These are phyloP conservation scores for Phallus indusiatus DNA, from an alignment of 768 basidiomycete species.

Conservation along the genomic window DNA sequence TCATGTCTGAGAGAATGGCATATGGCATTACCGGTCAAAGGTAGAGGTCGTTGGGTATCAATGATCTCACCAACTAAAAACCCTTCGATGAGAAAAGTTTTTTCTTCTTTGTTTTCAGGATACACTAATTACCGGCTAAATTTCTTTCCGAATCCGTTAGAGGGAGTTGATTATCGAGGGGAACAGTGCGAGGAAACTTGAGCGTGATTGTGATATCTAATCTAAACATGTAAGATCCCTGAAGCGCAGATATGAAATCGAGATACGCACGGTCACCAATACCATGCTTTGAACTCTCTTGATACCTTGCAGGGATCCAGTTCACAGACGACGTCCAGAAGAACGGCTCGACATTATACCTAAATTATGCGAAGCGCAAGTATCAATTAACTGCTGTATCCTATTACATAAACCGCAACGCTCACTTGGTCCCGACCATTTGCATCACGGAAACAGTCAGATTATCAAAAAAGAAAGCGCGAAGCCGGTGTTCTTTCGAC, in stretches of 20 bases:
- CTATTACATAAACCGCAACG: neutral
- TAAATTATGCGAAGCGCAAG: conserved; percentile 9
- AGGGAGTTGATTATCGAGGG: conserved; percentile 28
- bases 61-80: conserved; percentile 26
- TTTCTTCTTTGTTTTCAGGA: too few species aligned
- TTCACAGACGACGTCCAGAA: conserved; percentile 55
- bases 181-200: conserved; percentile 22
- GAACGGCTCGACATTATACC: conserved; percentile 53
- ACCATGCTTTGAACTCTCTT: conserved; percentile 33
- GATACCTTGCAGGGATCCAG: conserved; percentile 60
- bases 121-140: neutral
- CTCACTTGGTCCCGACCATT: conserved; percentile 47
- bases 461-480: conserved; percentile 42
- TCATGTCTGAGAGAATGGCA: neutral
- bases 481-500: conserved; percentile 30
- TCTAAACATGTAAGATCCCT: conserved; percentile 19
- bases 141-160: conserved; percentile 13
- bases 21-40: conserved; percentile 10
- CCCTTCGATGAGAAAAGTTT: neutral
- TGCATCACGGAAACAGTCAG: conserved; percentile 41
- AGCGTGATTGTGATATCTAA: conserved; percentile 49
- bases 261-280: conserved; percentile 42
- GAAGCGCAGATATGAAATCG: neutral
- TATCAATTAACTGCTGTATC: neutral
- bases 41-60: conserved; percentile 42